A percentile compares a stretch with the other conserved stretches of the same genome.
phyloP scores from a whole-genome alignment of 1,139 yeast species.

The Entelexis paramagnoliae region DNA sequence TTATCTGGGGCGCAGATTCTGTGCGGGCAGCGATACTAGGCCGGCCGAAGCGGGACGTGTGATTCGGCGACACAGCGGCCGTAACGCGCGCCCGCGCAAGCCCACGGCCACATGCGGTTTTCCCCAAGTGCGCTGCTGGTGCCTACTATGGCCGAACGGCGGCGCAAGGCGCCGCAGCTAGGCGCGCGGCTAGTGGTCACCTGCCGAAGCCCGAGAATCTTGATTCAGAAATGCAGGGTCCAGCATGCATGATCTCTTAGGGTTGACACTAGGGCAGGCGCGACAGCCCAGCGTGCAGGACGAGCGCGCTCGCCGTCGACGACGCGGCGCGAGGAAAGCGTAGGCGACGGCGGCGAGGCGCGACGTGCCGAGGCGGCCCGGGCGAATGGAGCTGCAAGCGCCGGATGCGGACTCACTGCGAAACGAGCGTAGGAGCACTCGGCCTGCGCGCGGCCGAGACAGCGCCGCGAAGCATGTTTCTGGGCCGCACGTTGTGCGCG shows the following conservation, averaged over 20 bases:
- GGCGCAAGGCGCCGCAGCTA: neutral
- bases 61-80: neutral
- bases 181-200: neutral
- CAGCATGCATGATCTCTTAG: neutral
- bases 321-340: neutral
- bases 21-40: neutral
- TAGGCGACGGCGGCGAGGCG: neutral
- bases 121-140: neutral
- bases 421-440: too few relatives aligned
- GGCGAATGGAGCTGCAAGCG: too few relatives aligned
- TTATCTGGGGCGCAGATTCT: slow-evolving; percentile 1
- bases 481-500: too few relatives aligned
- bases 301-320: neutral
- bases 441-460: too few relatives aligned
- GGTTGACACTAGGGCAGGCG: neutral
- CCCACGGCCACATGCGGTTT: neutral
- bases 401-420: too few relatives aligned
- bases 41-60: neutral
- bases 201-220: neutral
- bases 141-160: neutral
- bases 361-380: too few relatives aligned
- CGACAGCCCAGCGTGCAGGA: neutral
- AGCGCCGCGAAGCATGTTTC: too few relatives aligned
- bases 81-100: neutral
- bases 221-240: neutral